A percentile compares a stretch with the other conserved stretches of the same genome.
phyloP scores from a whole-genome alignment of 1,139 yeast species.

The Yarrowia galli region DNA sequence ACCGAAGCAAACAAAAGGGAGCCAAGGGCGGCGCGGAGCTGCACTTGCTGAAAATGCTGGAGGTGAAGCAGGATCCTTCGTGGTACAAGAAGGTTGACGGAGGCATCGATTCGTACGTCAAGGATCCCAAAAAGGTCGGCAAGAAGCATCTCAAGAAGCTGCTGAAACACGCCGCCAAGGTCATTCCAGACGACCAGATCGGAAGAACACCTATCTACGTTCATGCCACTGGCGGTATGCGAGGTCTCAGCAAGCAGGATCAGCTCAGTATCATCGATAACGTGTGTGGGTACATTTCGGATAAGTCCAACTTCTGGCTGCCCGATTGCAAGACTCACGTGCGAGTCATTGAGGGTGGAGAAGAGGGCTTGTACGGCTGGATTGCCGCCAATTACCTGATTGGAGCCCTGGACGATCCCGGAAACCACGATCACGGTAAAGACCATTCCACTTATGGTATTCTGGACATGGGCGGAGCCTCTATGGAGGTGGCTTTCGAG shows the following conservation, averaged over 20 bases:
- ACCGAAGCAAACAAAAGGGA: constrained; percentile 41
- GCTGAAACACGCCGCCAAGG: constrained; percentile 60
- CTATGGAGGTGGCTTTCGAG: constrained; percentile 81
- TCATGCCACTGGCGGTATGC: constrained; percentile 84
- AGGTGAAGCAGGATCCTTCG: constrained; percentile 55
- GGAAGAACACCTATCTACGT: constrained; percentile 76
- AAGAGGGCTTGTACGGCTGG: constrained; percentile 87
- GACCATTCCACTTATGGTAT: constrained; percentile 72
- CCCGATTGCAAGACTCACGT: constrained; percentile 62
- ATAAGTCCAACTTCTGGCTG: constrained; percentile 63
- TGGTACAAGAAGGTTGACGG: constrained; percentile 73
- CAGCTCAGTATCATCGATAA: constrained; percentile 60
- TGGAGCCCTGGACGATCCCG: constrained; percentile 62
- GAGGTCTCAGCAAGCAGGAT: constrained; percentile 63
- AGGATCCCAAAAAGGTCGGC: constrained; percentile 61
- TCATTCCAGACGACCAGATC: constrained; percentile 72
- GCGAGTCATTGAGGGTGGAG: constrained; percentile 74
- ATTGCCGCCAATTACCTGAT: constrained; percentile 73
- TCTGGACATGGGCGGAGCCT: constrained; percentile 88
- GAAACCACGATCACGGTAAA: constrained; percentile 59
- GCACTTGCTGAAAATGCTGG: constrained; percentile 48
- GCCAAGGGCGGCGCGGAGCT: constrained; percentile 35
- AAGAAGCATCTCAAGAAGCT: constrained; percentile 63
- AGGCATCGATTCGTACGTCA: constrained; percentile 66
- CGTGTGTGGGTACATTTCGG: constrained; percentile 63